Base-by-base conservation (phyloP, 108 stramenopile genomes). In the Aurantiochytrium sp. region DNA sequence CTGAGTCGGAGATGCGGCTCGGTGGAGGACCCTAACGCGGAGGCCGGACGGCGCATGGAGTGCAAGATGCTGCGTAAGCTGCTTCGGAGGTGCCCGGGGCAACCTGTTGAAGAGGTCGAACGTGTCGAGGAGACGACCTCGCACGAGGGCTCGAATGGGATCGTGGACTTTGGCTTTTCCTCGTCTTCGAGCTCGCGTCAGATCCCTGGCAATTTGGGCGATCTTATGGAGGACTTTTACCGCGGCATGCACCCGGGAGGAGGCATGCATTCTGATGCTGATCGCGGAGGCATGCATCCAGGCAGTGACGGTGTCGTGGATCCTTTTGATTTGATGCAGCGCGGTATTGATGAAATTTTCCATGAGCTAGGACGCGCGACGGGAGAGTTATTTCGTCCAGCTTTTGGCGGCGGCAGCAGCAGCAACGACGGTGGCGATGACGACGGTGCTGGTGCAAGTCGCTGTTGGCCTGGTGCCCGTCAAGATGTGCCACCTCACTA, bases 31-130 rank as follows among this genome's bases (percentile, higher is more conserved):
- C 8, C 49, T 18, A 83, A 53, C 51, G 51, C 49, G 6, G 76
- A 83, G 16, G 45, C 49, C 8, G 76, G 76, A 35, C 49, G 45
- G 45, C 76, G 76, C 25, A 69, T 69, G 64, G 64, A 69, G 64
- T 83, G 76, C 76, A 83, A 53, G n/a, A 18, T 83, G 76, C 76
- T 83, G 19, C 76, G 51, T 2, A 83, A 83, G 51, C 76, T 83
- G 23, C 6, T 83, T 1, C 76, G 76, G 45, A 47, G 51, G 76
- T 83, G 76, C 76, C 76, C 76, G 0, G 51, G 51, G 1, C 12
- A 23, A 23, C 76, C 76, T 0, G 76, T 83, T 23, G 76, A 83
- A 35, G 76, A 83, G 51, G 76, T 83, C n/a, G 76, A 83, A 23
- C 45, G 76, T 1, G 25, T 83, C 49, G 76, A 83, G 51, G 51